Evolutionary conservation across 2,329 filamentous ascomycete genomes (phyloP).

Genomic region (Huntiella savannae): DNA sequence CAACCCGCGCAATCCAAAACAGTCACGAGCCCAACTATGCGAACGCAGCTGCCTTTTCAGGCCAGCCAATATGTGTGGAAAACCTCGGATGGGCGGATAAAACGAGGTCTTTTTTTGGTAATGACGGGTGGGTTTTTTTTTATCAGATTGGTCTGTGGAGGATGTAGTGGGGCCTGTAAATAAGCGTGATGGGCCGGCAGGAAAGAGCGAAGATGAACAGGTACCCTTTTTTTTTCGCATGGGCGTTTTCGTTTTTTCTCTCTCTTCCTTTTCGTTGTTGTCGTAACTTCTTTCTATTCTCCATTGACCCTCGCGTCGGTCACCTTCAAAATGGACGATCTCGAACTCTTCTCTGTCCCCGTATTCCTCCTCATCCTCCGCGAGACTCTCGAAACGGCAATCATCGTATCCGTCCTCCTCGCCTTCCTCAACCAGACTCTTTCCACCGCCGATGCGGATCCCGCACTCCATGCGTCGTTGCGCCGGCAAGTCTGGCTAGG

Average conservation of each 20-base stretch:
- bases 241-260: not conserved
- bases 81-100: too few species aligned
- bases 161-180: not conserved
- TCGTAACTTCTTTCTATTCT: not conserved
- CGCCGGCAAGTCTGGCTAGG: slow-evolving; percentile 40
- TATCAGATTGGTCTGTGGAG: too few species aligned
- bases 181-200: not conserved
- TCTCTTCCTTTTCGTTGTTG: not conserved
- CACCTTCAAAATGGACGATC: slow-evolving; percentile 28
- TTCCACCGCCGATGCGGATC: slow-evolving; percentile 16
- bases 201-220: not conserved
- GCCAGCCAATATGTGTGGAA: too few species aligned
- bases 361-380: slow-evolving; percentile 85
- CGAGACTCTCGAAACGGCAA: slow-evolving; percentile 64
- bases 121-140: too few species aligned
- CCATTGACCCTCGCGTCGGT: not conserved
- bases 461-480: slow-evolving; percentile 5
- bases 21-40: too few species aligned
- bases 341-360: slow-evolving; percentile 56
- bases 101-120: too few species aligned
- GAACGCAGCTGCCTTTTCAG: too few species aligned
- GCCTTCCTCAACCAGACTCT: slow-evolving; percentile 72
- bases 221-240: not conserved
- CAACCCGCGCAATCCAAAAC: too few species aligned
- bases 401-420: slow-evolving; percentile 70